These are phyloP conservation scores for Aureobasidium subglaciale DNA, from an alignment of 2,329 filamentous ascomycete genomes.

Conservation along the genomic window DNA sequence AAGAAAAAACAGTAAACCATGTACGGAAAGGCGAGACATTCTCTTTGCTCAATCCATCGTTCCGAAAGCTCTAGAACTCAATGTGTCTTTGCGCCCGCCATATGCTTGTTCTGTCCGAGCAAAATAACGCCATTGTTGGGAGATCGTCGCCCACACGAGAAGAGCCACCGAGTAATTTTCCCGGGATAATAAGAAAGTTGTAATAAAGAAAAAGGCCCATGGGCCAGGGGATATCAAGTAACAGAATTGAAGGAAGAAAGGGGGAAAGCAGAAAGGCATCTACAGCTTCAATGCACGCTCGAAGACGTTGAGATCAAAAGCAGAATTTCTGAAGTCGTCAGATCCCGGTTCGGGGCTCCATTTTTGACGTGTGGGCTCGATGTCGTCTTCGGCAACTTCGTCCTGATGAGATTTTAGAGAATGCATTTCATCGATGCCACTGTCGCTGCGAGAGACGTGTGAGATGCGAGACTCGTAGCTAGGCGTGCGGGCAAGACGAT, in stretches of 20 bases:
- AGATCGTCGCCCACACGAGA: too few species aligned
- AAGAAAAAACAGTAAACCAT: neutral
- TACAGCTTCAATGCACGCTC: constrained; percentile 12
- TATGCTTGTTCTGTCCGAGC: neutral
- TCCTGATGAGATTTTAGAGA: neutral
- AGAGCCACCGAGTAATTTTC: too few species aligned
- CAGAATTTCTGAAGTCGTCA: constrained; percentile 10
- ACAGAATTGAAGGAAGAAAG: neutral
- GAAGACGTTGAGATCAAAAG: constrained; percentile 12
- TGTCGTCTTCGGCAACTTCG: constrained; percentile 7
- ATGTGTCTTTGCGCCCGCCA: neutral
- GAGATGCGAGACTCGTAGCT: constrained; percentile 13
- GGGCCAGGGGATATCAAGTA: constrained; percentile 14
- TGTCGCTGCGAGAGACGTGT: constrained; percentile 1
- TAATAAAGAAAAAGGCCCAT: neutral
- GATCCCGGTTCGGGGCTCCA: constrained; percentile 4
- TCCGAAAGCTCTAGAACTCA: neutral
- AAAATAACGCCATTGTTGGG: neutral
- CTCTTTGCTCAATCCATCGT: neutral
- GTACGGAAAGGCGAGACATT: too few species aligned
- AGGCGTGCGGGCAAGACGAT: constrained; percentile 15
- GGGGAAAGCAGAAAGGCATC: neutral
- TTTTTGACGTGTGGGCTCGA: constrained; percentile 1
- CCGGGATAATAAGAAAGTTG: too few species aligned
- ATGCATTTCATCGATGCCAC: neutral